These are phyloP conservation scores for Solanum dulcamara DNA, from an alignment of 257 asterid species.

Conservation along the genomic window DNA sequence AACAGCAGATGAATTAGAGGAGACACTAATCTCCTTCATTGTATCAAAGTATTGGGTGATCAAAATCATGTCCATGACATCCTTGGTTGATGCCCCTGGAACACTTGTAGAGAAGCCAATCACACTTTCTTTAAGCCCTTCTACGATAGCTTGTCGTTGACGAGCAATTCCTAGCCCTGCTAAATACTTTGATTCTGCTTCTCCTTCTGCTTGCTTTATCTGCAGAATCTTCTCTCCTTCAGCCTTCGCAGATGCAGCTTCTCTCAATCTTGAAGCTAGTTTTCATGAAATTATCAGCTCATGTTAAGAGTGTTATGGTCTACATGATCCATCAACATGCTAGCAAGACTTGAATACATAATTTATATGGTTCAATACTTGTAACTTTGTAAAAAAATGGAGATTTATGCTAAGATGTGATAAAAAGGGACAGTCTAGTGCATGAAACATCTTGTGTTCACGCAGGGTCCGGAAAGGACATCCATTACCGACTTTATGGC, in stretches of 20 bases:
- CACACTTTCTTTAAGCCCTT: constrained; percentile 18
- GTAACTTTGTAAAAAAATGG: neutral
- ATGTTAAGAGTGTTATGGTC: neutral
- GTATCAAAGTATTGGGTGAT: constrained; percentile 22
- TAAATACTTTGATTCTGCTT: constrained; percentile 13
- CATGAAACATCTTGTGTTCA: neutral
- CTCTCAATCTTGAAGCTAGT: constrained; percentile 14
- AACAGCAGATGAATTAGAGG: constrained; percentile 13
- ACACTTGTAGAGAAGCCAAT: constrained; percentile 7
- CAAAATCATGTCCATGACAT: constrained; percentile 20
- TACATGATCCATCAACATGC: neutral
- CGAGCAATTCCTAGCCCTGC: constrained; percentile 25
- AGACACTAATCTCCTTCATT: constrained; percentile 14
- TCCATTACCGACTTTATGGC: neutral
- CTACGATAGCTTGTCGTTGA: constrained; percentile 15
- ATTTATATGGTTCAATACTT: neutral
- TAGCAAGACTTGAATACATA: neutral
- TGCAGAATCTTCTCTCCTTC: constrained; percentile 19
- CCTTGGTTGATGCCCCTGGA: constrained; percentile 15
- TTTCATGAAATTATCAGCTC: neutral
- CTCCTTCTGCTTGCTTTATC: constrained; percentile 23
- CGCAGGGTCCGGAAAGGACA: neutral
- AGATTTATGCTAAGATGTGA: neutral
- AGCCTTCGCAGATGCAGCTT: constrained; percentile 14
- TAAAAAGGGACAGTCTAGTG: neutral